Base-by-base conservation (phyloP, 2,329 filamentous ascomycete species). In the Aspergillus carbonarius region DNA sequence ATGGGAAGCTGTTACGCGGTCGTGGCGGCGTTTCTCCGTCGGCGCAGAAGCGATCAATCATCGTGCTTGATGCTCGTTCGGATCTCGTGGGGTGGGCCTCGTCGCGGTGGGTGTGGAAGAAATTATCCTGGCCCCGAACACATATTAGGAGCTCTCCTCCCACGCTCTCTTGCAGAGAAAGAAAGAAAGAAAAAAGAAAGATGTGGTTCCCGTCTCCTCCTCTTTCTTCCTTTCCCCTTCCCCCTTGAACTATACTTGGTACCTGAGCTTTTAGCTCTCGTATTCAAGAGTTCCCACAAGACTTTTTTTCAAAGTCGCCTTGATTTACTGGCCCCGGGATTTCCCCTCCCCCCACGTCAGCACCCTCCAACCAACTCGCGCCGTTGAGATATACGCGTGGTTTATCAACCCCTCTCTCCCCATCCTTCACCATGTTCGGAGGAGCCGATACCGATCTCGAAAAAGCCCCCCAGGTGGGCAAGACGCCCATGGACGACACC, bases 381-480 rank as follows among this genome's bases (percentile, higher is more conserved):
- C 51, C 51, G 51, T 54, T 54, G 51, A 54, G 51, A 54, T 54
- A 51, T 51, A 54, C 51, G 51, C 51, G 39, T 42, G 17, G 37
- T 44, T 44, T 25, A 44, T 13, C 40, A 23, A 23, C 20, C 30
- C 40, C 40, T n/a, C n/a, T n/a, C 20, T 15, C 58, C 25, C 61
- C 60, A 37, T 60, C 61, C 49, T 46, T 55, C 54, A 61, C 60
- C 54, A 67, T 66, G 58, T 66, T 66, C 35, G 65, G 62, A 47
- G 55, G 55, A 37, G 47, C 48, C 30, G 66, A 69, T 12, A 57
- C 62, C 27, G 72, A 75, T 59, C 60, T 75, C 34, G 73, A 75
- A 60, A 75, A 75, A 54, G 68, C 65, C 6, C 69, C 72, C 55
- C 64, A 66, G 15, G 68, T 69, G 60, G 67, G 57, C 52, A 70